A percentile compares a stretch with the other conserved stretches of the same genome.
Conservation (phyloP, 805 yeast species). For the Lipomyces kockii region DNA sequence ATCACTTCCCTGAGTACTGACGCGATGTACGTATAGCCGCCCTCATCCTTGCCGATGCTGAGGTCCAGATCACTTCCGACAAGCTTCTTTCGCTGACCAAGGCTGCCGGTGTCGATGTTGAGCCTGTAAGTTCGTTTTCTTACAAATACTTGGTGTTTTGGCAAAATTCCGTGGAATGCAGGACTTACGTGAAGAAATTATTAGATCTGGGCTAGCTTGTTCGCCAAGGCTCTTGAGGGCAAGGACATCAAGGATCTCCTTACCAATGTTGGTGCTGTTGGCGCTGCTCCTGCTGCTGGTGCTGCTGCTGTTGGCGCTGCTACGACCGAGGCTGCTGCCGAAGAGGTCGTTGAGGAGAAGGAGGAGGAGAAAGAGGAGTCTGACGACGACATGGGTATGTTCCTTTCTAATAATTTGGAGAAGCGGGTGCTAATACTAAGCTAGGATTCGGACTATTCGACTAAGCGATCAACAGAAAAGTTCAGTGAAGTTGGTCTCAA, state of each 20-base stretch:
- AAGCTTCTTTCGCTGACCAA: constrained; percentile 75
- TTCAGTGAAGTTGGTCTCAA: not conserved
- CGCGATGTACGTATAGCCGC: constrained; percentile 62
- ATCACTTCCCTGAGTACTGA: not conserved
- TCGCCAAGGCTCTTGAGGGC: constrained; percentile 85
- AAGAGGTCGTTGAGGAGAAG: constrained; percentile 39
- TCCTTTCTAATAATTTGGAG: not conserved
- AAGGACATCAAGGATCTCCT: constrained; percentile 81
- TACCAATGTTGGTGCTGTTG: constrained; percentile 70
- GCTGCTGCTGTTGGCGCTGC: constrained; percentile 69
- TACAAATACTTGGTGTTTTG: not conserved
- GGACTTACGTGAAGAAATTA: not conserved
- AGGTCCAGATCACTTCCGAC: constrained; percentile 87
- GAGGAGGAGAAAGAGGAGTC: constrained; percentile 40
- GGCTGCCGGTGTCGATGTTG: constrained; percentile 85
- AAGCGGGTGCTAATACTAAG: constrained; percentile 11
- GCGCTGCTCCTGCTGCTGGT: constrained; percentile 74
- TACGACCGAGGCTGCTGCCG: constrained; percentile 37
- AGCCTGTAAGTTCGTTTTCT: constrained; percentile 49
- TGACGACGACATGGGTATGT: constrained; percentile 78
- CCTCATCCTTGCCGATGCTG: constrained; percentile 96
- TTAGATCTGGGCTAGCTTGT: constrained; percentile 81
- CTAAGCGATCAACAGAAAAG: constrained; percentile 48
- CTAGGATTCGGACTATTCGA: constrained; percentile 64
- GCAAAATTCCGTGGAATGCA: not conserved